Evolutionary conservation across 768 basidiomycete genomes (phyloP).

Genomic region (Xerocomellus dryophilus): DNA sequence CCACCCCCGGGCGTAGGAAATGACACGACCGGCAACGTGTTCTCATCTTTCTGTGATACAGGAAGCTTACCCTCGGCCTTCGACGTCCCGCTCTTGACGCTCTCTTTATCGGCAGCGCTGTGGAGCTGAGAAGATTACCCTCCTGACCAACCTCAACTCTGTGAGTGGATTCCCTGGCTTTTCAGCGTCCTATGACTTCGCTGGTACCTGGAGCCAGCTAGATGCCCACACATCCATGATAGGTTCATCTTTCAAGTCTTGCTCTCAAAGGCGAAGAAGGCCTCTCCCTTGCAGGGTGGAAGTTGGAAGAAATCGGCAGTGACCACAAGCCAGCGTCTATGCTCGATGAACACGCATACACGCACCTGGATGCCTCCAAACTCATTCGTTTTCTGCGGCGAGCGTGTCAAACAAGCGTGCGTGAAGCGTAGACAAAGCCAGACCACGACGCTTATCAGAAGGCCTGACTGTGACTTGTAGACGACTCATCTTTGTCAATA

Average conservation of each 20-base stretch:
- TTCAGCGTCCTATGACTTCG: constrained; percentile 27
- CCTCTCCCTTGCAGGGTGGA: constrained; percentile 45
- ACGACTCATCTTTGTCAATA: constrained; percentile 57
- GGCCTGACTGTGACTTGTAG: background rate
- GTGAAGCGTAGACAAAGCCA: constrained; percentile 68
- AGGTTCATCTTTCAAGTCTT: constrained; percentile 43
- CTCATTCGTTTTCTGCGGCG: constrained; percentile 41
- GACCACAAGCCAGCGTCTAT: constrained; percentile 29
- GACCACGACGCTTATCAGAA: background rate
- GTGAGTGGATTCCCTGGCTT: constrained; percentile 35
- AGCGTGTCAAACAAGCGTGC: constrained; percentile 60
- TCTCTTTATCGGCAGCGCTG: constrained; percentile 34
- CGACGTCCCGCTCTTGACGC: constrained; percentile 20
- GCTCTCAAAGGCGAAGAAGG: constrained; percentile 68
- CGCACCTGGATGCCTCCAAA: constrained; percentile 67
- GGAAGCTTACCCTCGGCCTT: constrained; percentile 21
- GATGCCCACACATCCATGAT: constrained; percentile 65
- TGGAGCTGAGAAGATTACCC: constrained; percentile 19
- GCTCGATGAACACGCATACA: background rate
- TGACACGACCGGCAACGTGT: constrained; percentile 45
- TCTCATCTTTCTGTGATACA: constrained; percentile 36
- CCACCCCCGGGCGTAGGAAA: constrained; percentile 45
- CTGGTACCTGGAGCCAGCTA: constrained; percentile 49
- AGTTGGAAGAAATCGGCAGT: constrained; percentile 62
- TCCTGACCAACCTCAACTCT: constrained; percentile 33